phyloP scores from a whole-genome alignment of 371 early-diverging fungal genomes.

The Ecytonucleospora hepatopenaei region DNA sequence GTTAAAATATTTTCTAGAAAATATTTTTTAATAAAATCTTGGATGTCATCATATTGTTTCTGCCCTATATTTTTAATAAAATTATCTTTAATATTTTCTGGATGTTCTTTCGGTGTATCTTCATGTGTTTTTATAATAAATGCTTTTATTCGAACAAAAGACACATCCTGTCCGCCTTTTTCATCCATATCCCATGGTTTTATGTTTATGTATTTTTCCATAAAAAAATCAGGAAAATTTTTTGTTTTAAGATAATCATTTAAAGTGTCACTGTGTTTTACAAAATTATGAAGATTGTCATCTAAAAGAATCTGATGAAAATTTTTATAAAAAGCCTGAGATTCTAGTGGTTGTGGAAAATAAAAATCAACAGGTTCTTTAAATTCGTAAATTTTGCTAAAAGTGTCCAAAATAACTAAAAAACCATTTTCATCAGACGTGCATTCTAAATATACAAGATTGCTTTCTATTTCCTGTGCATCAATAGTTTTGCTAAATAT shows the following conservation, averaged over 20 bases:
- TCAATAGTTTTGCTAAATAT: constrained; percentile 20
- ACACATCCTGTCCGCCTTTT: no score
- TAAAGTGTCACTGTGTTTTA: constrained; percentile 4
- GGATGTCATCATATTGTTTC: background rate
- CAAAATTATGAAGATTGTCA: constrained; percentile 14
- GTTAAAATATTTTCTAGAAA: background rate
- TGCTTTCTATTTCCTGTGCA: background rate
- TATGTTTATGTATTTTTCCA: constrained; percentile 15
- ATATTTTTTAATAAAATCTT: background rate
- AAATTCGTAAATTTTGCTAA: constrained; percentile 15
- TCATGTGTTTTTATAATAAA: background rate
- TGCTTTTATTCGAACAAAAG: no score
- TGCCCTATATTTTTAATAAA: background rate
- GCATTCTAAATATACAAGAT: constrained; percentile 9
- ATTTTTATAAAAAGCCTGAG: constrained; percentile 17
- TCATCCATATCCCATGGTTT: background rate
- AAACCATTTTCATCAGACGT: constrained; percentile 4
- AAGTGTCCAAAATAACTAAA: background rate
- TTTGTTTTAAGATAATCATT: constrained; percentile 2
- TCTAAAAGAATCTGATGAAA: constrained; percentile 12
- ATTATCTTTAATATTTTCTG: background rate
- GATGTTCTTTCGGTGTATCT: background rate
- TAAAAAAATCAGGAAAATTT: constrained; percentile 15
- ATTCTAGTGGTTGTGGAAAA: constrained; percentile 4
- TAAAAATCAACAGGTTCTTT: constrained; percentile 28